Base-by-base conservation (phyloP, 2,329 filamentous ascomycete genomes). In the Fusarium anguioides region DNA sequence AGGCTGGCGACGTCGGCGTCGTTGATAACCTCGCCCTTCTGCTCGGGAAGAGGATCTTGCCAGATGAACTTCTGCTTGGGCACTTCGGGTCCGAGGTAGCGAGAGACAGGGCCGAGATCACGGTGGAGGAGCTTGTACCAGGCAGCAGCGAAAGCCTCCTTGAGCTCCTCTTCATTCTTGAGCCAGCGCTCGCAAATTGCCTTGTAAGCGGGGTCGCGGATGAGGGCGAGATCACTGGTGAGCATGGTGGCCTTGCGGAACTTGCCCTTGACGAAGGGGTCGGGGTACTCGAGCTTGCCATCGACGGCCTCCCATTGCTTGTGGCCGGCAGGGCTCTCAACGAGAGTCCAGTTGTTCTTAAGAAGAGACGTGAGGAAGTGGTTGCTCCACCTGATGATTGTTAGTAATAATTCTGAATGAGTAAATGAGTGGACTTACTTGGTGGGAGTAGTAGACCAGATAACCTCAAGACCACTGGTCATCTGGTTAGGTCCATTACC, bases 51-150 rank as follows among this genome's bases (percentile, higher is more conserved):
- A 14, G 89, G 89, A 74, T 94, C 91, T 74, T 94, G 89, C 91
- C 91, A 94, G 72, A 88, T 74, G n/a, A 90, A 82, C 14, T 83
- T 81, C 82, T 94, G 89, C 51, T 83, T 81, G 45, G 91, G 91
- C 18, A 92, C 82, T 78, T 94, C 91, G 2, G 91, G 91, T 27
- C 91, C 91, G 44, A 93, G 74, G 83, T 91, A 94, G 75, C 89
- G 90, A 23, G 84, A 76, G 52, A 86, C 82, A 40, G 91, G 91
- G 17, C 91, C 91, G 80, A 94, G 86, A 76, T 94, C 91, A 81
- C 91, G 91, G 81, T 94, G 91, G 31, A 91, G 83, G 39, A 94
- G 86, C 87, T 94, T 94, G 86, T 92, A 94, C 91, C 91, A 94
- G 15, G 91, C 91, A 47, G 87, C 86, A 21, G 85, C 83, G 74